A percentile compares a stretch with the other conserved stretches of the same genome.
Conservation (phyloP, 805 yeast genomes). For the Candida khao-thaluensis region DNA sequence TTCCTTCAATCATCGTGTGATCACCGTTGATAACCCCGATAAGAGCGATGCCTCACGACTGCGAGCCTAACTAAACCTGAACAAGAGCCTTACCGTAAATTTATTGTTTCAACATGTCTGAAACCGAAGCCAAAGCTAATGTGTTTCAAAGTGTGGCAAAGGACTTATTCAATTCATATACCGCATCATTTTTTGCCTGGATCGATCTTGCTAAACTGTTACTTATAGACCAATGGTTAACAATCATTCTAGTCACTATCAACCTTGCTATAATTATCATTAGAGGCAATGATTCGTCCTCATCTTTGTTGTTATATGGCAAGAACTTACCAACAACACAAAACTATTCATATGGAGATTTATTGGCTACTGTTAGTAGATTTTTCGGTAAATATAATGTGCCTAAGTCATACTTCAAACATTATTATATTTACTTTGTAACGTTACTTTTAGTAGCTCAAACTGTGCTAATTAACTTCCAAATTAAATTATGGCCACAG, state of each 20-base stretch:
- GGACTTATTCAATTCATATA: constrained; percentile 1
- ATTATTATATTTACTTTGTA: constrained; percentile 55
- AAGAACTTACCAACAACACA: constrained; percentile 9
- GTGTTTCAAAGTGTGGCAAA: no score
- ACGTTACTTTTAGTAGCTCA: constrained; percentile 9
- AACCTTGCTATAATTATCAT: constrained; percentile 12
- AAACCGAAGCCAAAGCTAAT: no score
- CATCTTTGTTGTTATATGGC: constrained; percentile 14
- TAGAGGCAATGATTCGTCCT: constrained; percentile 8
- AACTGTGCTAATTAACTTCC: constrained; percentile 6
- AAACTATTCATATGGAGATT: not conserved
- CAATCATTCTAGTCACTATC: not conserved
- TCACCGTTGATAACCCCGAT: no score
- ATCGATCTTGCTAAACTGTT: not conserved
- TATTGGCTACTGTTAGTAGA: constrained; percentile 1
- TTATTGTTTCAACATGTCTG: no score
- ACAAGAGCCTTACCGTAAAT: no score
- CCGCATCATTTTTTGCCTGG: constrained; percentile 6
- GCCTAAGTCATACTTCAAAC: constrained; percentile 62
- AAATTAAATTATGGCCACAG: constrained; percentile 3
- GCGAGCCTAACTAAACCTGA: no score
- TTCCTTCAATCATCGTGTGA: no score
- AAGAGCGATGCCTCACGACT: no score
- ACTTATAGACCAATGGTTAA: constrained; percentile 12
- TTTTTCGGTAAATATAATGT: constrained; percentile 41